phyloP scores from a whole-genome alignment of 2,329 filamentous ascomycete species.

The Ceratocystis harringtonii region DNA sequence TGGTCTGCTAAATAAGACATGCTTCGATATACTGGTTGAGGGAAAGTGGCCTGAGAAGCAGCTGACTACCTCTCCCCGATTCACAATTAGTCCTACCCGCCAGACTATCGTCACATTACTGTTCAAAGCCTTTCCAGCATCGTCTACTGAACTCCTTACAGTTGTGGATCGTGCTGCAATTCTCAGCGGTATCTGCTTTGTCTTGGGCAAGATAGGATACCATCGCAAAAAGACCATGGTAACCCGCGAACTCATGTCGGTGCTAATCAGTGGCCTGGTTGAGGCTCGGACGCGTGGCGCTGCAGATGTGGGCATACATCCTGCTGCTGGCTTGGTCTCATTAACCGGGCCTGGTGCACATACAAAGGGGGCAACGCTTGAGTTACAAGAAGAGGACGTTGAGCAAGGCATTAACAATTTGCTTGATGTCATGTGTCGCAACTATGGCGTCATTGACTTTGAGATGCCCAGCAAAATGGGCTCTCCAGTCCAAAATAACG shows the following conservation, averaged over 20 bases:
- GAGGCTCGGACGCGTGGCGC: conserved; percentile 86
- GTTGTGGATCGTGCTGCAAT: conserved; percentile 64
- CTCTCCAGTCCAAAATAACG: conserved; percentile 21
- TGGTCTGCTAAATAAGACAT: conserved; percentile 45
- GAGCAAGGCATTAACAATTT: conserved; percentile 52
- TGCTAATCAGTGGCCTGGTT: conserved; percentile 69
- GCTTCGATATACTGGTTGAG: conserved; percentile 49
- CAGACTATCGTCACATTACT: conserved; percentile 50
- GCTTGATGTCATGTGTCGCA: conserved; percentile 44
- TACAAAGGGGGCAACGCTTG: conserved; percentile 30
- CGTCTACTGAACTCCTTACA: conserved; percentile 50
- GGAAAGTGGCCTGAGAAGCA: conserved; percentile 40
- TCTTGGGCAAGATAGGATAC: conserved; percentile 65
- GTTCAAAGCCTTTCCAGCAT: conserved; percentile 56
- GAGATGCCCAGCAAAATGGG: conserved; percentile 23
- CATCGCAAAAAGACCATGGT: conserved; percentile 85
- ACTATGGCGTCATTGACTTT: conserved; percentile 47
- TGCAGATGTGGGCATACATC: conserved; percentile 91
- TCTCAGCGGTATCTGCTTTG: conserved; percentile 71
- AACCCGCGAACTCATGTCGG: conserved; percentile 67
- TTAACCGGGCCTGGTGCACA: conserved; percentile 44
- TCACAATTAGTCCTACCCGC: conserved; percentile 42
- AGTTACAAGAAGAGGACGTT: conserved; percentile 48
- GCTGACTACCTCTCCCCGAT: conserved; percentile 37
- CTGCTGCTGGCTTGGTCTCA: conserved; percentile 69